phyloP scores from a whole-genome alignment of 2,329 filamentous ascomycete species.

The Paracamarosporium sp. region DNA sequence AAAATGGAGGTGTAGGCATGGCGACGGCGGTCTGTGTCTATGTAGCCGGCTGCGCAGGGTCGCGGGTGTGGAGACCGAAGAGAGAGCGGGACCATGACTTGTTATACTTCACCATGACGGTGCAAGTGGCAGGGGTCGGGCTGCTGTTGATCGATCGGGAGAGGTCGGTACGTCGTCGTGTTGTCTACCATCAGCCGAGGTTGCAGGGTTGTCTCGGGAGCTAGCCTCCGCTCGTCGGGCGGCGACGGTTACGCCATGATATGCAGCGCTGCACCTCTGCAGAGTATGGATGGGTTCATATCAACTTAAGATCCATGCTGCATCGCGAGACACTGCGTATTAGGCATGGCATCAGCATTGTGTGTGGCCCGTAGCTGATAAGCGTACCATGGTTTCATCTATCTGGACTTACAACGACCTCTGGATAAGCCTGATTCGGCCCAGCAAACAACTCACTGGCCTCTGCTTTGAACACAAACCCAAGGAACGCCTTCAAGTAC shows the following conservation, averaged over 20 bases:
- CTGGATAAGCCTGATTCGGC: not conserved
- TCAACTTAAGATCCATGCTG: too few relatives aligned
- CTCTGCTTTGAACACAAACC: slow-evolving; percentile 12
- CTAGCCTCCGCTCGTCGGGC: not conserved
- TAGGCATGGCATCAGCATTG: too few relatives aligned
- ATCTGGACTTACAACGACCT: not conserved
- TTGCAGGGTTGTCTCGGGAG: not conserved
- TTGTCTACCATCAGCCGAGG: slow-evolving; percentile 1
- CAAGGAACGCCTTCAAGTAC: slow-evolving; percentile 13
- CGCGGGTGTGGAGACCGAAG: not conserved
- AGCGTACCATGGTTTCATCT: not conserved
- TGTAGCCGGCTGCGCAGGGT: not conserved
- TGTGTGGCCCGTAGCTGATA: too few relatives aligned
- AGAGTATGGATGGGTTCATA: not conserved
- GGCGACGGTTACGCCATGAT: not conserved
- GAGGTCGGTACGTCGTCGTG: not conserved
- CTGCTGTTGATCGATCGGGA: not conserved
- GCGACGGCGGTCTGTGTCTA: not conserved
- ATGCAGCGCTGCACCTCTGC: not conserved
- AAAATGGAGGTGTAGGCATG: slow-evolving; percentile 47
- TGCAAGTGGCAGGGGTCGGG: not conserved
- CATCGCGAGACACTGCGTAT: too few relatives aligned
- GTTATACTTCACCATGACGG: slow-evolving; percentile 2
- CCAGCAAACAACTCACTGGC: slow-evolving; percentile 8
- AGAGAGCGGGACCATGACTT: not conserved